Evolutionary conservation across 1,284 basidiomycete genomes (phyloP).

Genomic region (Wallemia ichthyophaga): DNA sequence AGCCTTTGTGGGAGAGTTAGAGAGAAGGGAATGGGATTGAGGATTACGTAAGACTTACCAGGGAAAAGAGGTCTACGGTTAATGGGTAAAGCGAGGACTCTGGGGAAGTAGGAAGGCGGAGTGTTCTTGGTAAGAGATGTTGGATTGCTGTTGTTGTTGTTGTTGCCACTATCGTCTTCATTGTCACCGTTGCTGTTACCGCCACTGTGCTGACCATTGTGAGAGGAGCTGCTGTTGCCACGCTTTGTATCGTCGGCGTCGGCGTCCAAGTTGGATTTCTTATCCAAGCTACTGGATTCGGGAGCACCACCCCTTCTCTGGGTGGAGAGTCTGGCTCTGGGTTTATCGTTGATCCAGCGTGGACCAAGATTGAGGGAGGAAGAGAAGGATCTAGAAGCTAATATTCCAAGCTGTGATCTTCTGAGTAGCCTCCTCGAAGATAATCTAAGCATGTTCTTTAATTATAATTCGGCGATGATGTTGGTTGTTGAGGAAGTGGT

Average conservation of each 20-base stretch:
- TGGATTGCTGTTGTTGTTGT: not conserved
- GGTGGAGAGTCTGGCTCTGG: constrained; percentile 1
- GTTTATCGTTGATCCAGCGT: constrained; percentile 1
- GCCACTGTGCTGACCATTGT: not conserved
- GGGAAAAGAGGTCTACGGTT: constrained; percentile 86
- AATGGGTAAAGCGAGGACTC: constrained; percentile 82
- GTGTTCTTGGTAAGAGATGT: constrained; percentile 25
- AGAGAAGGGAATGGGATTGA: constrained; percentile 5
- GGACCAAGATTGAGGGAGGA: not conserved
- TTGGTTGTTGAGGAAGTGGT: not conserved
- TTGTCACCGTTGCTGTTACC: constrained; percentile 1
- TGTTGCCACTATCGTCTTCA: constrained; percentile 1
- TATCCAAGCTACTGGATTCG: not conserved
- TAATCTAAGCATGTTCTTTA: not conserved
- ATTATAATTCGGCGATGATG: not conserved
- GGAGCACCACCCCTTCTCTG: constrained; percentile 1
- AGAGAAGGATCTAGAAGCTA: not conserved
- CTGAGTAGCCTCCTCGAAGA: not conserved
- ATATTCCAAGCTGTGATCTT: not conserved
- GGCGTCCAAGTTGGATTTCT: not conserved
- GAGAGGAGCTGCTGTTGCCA: constrained; percentile 3
- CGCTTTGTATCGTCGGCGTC: constrained; percentile 2
- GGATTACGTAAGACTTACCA: constrained; percentile 16
- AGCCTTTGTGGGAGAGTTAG: constrained; percentile 22
- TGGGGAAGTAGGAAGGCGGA: constrained; percentile 69